Conservation (phyloP, 202 grass and related monocot genomes). For the Brachypodium distachyon region DNA sequence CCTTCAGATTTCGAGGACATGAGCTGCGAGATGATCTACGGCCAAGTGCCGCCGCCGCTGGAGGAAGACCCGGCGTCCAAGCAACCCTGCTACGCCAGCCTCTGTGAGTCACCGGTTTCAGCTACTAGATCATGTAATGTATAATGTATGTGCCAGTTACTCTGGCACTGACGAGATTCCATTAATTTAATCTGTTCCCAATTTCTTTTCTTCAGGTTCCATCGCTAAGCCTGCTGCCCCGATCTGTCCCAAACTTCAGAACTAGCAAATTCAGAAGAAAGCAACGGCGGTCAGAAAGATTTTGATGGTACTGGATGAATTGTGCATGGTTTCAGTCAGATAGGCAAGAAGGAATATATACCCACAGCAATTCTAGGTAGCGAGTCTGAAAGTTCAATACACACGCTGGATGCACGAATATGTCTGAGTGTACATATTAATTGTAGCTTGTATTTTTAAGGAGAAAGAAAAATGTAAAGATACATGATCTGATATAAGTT, state of each 20-base stretch:
- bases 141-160: too few relatives aligned
- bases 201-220: slow-evolving; percentile 40
- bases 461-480: neutral
- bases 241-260: slow-evolving; percentile 66
- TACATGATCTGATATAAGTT: neutral
- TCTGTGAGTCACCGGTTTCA: slow-evolving; percentile 67
- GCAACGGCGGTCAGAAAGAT: too few relatives aligned
- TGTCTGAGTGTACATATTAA: neutral
- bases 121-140: too few relatives aligned
- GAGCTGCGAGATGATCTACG: slow-evolving; percentile 98
- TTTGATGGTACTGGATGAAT: too few relatives aligned
- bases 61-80: slow-evolving; percentile 80
- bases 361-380: neutral
- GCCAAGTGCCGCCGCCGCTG: slow-evolving; percentile 65
- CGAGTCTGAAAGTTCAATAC: neutral
- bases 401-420: too few relatives aligned
- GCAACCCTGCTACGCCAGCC: slow-evolving; percentile 68
- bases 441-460: neutral
- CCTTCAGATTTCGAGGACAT: slow-evolving; percentile 95
- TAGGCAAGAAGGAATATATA: too few relatives aligned
- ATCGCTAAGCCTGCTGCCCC: slow-evolving; percentile 48
- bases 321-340: neutral
- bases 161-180: too few relatives aligned
- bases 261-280: slow-evolving; percentile 14
- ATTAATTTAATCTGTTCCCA: neutral